Evolutionary conservation across 441 rosid species (phyloP), one percentile per base, ranked within the genome.

Genomic region (Adansonia grandidieri): DNA sequence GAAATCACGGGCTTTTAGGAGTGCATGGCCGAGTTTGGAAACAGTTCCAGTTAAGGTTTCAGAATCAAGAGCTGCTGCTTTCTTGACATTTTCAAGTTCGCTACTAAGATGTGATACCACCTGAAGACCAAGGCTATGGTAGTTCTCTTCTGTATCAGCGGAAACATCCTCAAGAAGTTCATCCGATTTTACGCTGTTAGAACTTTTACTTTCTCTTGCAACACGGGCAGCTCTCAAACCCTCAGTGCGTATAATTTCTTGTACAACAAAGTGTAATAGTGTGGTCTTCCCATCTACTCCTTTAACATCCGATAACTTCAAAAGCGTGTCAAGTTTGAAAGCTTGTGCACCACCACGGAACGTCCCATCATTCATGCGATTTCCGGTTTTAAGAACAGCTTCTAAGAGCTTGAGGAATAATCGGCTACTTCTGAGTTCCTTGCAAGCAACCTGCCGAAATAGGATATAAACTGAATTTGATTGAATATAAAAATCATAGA

Each of bases 331-430:
- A 15, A 97, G 98, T 84, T 90, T 97, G 85, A 97, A 97, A 45
- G 99, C 98, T 84, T 89, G 96, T 9, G 99, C 99, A 61, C 98
- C 94, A 54, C 99, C 99, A 53, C 99, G 92, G 78, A 90, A 97
- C 68, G 99, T 97, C 66, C 99, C 99, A 88, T 89, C 91, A 80
- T 97, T 97, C 99, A 97, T 95, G 64, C 98, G 91, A 77, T 97
- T 97, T 76, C 99, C 99, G 2, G 99, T 97, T 85, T 97, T 97
- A 20, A 97, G 99, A 82, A 97, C 98, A 64, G 99, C 99, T 86
- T 97, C 99, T 80, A 97, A 84, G 78, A 97, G 94, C 88, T 95
- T 97, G 69, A 93, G 91, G 90, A 97, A 97, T 81, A 97, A 81
- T 75, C 98, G 84, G 80, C 98, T 93, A 78, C 85, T 92, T 71